These are phyloP conservation scores for Xerocomus spinulosus DNA, from an alignment of 768 basidiomycete species.

Conservation along the genomic window DNA sequence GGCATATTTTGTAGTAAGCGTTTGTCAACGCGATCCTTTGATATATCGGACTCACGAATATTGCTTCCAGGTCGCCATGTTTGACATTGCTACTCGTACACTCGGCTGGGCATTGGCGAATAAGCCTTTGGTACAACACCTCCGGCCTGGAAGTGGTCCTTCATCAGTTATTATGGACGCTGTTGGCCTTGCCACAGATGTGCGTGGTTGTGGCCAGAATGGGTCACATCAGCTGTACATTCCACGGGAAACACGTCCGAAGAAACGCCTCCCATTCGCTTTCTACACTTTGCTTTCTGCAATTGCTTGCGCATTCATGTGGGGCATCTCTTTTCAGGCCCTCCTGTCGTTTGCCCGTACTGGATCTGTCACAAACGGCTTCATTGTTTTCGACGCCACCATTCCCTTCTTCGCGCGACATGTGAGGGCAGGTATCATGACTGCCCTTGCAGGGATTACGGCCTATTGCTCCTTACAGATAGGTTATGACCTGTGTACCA, in stretches of 20 bases:
- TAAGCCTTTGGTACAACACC: conserved; percentile 11
- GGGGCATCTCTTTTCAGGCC: conserved; percentile 43
- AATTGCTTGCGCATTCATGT: conserved; percentile 34
- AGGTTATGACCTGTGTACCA: conserved; percentile 22
- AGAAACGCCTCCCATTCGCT: conserved; percentile 36
- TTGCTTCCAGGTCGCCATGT: conserved; percentile 3
- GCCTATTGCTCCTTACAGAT: conserved; percentile 36
- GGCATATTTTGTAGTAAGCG: conserved; percentile 10
- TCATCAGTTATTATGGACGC: conserved; percentile 32
- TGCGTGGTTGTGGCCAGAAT: conserved; percentile 60
- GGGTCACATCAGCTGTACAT: conserved; percentile 40
- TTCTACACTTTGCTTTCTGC: conserved; percentile 32
- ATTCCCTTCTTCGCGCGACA: conserved; percentile 26
- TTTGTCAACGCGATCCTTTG: background rate
- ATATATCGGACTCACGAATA: background rate
- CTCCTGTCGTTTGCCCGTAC: conserved; percentile 31
- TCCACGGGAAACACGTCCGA: conserved; percentile 38
- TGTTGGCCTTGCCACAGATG: conserved; percentile 45
- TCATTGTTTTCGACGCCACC: conserved; percentile 31
- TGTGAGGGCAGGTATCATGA: conserved; percentile 37
- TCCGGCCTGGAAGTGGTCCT: conserved; percentile 3
- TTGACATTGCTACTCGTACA: conserved; percentile 2
- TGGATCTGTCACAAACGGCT: conserved; percentile 14
- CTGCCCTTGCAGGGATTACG: conserved; percentile 36
- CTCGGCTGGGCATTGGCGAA: conserved; percentile 16